Conservation (phyloP, 2,329 filamentous ascomycete species). For the Colletotrichum sansevieriae region DNA sequence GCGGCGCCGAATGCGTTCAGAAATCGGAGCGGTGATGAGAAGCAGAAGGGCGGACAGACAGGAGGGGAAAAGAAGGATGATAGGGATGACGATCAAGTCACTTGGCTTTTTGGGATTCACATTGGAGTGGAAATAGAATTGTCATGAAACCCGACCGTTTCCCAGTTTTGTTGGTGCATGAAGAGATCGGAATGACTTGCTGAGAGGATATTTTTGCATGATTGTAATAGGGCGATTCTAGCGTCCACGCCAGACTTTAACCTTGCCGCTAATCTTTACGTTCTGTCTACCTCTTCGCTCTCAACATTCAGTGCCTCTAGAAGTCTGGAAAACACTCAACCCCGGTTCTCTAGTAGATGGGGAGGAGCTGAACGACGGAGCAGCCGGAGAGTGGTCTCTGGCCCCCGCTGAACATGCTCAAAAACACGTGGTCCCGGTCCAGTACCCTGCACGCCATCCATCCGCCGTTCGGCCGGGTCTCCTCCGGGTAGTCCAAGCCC, state of each 20-base stretch:
- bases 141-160: too few species aligned
- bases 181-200: too few species aligned
- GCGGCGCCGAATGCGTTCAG: conserved; percentile 39
- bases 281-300: too few species aligned
- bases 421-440: background rate
- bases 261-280: too few species aligned
- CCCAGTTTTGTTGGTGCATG: too few species aligned
- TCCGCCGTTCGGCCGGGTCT: conserved; percentile 7
- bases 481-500: conserved; percentile 9
- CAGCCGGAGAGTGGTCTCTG: conserved; percentile 21
- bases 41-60: too few species aligned
- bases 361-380: conserved; percentile 20
- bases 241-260: too few species aligned
- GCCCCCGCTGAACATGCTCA: conserved; percentile 16
- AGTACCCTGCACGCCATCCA: conserved; percentile 15
- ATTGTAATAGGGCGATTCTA: too few species aligned
- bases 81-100: conserved; percentile 33
- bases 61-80: conserved; percentile 46
- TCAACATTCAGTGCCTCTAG: too few species aligned
- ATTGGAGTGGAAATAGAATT: too few species aligned
- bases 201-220: too few species aligned
- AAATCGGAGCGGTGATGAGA: conserved; percentile 36
- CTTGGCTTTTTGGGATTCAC: too few species aligned
- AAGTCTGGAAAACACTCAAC: background rate
- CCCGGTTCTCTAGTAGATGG: background rate